Evolutionary conservation across 2,329 filamentous ascomycete genomes (phyloP).

Genomic region (Cercospora sp.): DNA sequence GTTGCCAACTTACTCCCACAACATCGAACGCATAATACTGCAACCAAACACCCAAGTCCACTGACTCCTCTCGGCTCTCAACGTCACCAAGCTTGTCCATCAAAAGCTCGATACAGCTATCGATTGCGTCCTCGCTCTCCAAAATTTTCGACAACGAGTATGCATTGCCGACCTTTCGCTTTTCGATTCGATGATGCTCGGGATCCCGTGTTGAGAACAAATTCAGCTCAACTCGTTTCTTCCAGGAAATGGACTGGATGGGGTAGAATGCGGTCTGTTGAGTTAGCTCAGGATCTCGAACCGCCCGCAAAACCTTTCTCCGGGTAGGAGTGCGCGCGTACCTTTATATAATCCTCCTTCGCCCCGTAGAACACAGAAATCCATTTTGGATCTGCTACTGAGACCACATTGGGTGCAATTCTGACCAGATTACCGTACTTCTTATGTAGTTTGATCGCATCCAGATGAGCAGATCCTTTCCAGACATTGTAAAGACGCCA

Average conservation of each 20-base stretch:
- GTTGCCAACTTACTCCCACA: background rate
- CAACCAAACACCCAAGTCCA: background rate
- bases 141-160: constrained; percentile 18
- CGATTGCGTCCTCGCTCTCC: constrained; percentile 2
- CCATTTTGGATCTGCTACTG: constrained; percentile 1
- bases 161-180: constrained; percentile 24
- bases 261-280: constrained; percentile 33
- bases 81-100: background rate
- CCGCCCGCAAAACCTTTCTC: too few relatives aligned
- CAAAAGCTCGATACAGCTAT: background rate
- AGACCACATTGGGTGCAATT: background rate
- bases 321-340: background rate
- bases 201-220: constrained; percentile 45
- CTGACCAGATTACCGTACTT: background rate
- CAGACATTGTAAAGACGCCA: constrained; percentile 3
- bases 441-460: background rate
- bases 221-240: constrained; percentile 21
- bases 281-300: background rate
- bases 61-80: background rate
- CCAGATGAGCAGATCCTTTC: constrained; percentile 1
- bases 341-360: constrained; percentile 2
- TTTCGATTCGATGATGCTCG: constrained; percentile 44
- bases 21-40: constrained; percentile 5
- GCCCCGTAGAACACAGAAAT: background rate
- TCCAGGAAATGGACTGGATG: constrained; percentile 32